Evolutionary conservation across 495 filamentous ascomycete species (phyloP).

Genomic region (Poronia punctata): DNA sequence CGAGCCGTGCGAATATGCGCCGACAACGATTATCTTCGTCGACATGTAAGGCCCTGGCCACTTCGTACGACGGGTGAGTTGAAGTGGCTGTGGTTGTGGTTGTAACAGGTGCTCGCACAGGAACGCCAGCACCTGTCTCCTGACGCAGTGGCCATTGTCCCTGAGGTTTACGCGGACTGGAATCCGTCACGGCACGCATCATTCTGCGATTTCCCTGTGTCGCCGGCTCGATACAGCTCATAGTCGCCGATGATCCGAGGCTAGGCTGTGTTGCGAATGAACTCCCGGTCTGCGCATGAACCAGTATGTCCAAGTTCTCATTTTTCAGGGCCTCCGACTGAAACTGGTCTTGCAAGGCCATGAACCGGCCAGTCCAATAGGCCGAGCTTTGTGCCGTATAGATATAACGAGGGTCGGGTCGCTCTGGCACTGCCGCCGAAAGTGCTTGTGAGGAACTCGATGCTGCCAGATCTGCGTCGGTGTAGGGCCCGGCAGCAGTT

Average conservation of each 20-base stretch:
- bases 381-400: conserved; percentile 22
- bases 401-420: conserved; percentile 15
- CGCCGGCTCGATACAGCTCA: conserved; percentile 19
- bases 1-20: conserved; percentile 43
- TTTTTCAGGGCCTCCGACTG: conserved; percentile 36
- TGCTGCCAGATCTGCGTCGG: conserved; percentile 4
- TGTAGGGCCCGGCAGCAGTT: not conserved
- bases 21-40: conserved; percentile 36
- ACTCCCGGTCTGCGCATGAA: conserved; percentile 14
- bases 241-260: conserved; percentile 10
- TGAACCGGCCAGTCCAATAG: conserved; percentile 54
- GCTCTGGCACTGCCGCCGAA: not conserved
- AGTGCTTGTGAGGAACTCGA: conserved; percentile 5
- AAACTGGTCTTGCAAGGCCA: conserved; percentile 46
- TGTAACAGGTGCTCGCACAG: too few relatives aligned
- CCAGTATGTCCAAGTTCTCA: conserved; percentile 21
- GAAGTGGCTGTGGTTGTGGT: not conserved
- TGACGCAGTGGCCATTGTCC: not conserved
- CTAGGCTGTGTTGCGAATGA: conserved; percentile 19
- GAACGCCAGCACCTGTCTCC: not conserved
- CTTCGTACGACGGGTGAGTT: not conserved
- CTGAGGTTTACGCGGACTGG: not conserved
- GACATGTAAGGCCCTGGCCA: conserved; percentile 15
- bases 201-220: conserved; percentile 11
- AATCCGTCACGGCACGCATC: not conserved